Base-by-base conservation (phyloP, 495 filamentous ascomycete species). In the Amorphotheca resinae region DNA sequence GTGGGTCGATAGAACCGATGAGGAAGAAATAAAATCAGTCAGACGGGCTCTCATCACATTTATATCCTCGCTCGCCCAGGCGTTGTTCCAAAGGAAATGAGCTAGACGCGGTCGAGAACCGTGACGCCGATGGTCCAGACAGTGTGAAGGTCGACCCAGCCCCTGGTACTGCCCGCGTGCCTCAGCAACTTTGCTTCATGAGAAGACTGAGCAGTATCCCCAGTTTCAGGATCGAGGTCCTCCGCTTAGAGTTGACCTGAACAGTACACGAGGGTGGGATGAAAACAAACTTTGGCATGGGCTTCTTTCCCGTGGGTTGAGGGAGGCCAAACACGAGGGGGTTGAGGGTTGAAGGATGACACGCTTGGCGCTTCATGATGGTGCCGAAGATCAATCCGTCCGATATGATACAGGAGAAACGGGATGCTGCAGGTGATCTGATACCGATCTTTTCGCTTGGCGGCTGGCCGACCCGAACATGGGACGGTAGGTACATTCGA, bases 1-100 rank as follows among this genome's bases (percentile, higher is more conserved):
- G 52, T 51, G 48, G 37, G 15, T 51, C 52, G 48, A 54, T 38
- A 48, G 45, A 12, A 38, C 50, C 48, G 52, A 54, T 51, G 38
- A 35, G 26, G 38, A 18, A 30, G 31, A 47, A 18, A 38, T 17
- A 41, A 36, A 28, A 12, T 36, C 33, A 23, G 9, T 33, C 5
- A 22, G 18, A 6, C 8, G 23, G 44, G 45, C 7, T 26, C 20
- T 20, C 3, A 33, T 11, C 22, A 28, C 17, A 22, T 22, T 51
- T 54, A 54, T 51, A 54, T 35, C 22, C 31, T 36, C 28, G 28
- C 33, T 15, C 40, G 9, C n/a, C 46, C 12, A 33, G 20, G 15
- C 22, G 17, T 18, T 33, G n/a, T 20, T 38, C 4, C 11, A 23
- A 22, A 21, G 45, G 41, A 52, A 52, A 48, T 48, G 45, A 48